Evolutionary conservation across 2,329 filamentous ascomycete genomes (phyloP).

Genomic region (Aspergillus sp.): DNA sequence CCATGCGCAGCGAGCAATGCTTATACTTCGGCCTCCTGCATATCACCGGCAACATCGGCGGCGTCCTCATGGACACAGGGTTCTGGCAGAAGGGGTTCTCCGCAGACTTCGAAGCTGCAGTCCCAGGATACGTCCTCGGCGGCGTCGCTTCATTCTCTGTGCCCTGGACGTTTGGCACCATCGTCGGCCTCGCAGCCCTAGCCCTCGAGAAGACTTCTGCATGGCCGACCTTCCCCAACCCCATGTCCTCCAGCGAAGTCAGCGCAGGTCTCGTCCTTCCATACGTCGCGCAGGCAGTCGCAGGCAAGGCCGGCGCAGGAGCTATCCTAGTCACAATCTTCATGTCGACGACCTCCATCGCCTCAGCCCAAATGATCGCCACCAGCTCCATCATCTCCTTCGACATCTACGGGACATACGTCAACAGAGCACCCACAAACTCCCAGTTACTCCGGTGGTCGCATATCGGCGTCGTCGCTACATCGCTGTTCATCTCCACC

Average conservation of each 20-base stretch:
- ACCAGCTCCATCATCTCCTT: too few species aligned
- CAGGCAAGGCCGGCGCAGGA: too few species aligned
- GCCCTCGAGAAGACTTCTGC: too few species aligned
- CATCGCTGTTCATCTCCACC: slow-evolving; percentile 3
- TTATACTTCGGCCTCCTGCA: slow-evolving; percentile 1
- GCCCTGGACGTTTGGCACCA: slow-evolving; percentile 1
- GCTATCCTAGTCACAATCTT: too few species aligned
- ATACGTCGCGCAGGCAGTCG: too few species aligned
- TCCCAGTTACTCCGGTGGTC: neutral
- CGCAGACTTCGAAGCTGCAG: neutral
- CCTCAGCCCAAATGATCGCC: too few species aligned
- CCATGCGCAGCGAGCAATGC: slow-evolving; percentile 4
- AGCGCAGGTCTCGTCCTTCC: too few species aligned
- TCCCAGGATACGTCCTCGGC: slow-evolving; percentile 32
- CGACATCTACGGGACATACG: too few species aligned
- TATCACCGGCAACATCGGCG: neutral
- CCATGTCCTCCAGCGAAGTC: too few species aligned
- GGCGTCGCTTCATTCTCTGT: slow-evolving; percentile 1
- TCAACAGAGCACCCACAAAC: neutral
- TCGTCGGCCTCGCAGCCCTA: neutral
- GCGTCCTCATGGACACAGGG: slow-evolving; percentile 2
- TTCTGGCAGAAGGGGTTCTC: slow-evolving; percentile 7
- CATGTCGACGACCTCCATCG: too few species aligned
- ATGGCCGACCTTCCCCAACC: too few species aligned
- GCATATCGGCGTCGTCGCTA: slow-evolving; percentile 1